Evolutionary conservation across 768 basidiomycete genomes (phyloP).

Genomic region (Boletus eberwhitei): DNA sequence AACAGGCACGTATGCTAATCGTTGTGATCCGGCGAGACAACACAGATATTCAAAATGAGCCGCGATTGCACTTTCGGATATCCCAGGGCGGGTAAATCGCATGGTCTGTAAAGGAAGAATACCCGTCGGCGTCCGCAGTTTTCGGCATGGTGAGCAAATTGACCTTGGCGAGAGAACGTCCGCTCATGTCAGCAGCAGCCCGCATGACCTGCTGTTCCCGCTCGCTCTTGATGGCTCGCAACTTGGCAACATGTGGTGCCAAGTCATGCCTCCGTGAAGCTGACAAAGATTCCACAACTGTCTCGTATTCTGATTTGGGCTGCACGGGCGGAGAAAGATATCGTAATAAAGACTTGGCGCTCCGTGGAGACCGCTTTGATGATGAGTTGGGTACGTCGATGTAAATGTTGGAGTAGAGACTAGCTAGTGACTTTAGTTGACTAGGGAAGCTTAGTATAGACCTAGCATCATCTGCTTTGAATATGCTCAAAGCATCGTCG

Average conservation of each 20-base stretch:
- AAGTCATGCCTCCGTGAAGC: constrained; percentile 49
- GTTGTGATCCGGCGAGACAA: constrained; percentile 71
- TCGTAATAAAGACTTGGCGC: constrained; percentile 56
- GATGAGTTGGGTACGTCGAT: constrained; percentile 46
- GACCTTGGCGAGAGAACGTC: constrained; percentile 80
- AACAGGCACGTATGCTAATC: constrained; percentile 96
- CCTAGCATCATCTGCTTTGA: constrained; percentile 74
- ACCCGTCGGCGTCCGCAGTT: neutral
- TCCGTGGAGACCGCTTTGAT: constrained; percentile 36
- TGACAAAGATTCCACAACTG: constrained; percentile 52
- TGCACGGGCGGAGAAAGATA: constrained; percentile 35
- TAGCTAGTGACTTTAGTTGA: constrained; percentile 55
- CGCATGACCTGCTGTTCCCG: constrained; percentile 80
- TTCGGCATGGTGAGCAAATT: constrained; percentile 7
- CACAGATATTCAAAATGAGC: constrained; percentile 93
- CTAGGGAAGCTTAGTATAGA: constrained; percentile 53
- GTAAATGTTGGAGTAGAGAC: constrained; percentile 48
- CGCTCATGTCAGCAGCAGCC: constrained; percentile 83
- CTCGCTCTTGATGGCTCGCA: constrained; percentile 77
- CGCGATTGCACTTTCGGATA: constrained; percentile 58
- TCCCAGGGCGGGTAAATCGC: constrained; percentile 61
- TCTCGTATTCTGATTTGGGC: constrained; percentile 47
- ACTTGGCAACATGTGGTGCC: constrained; percentile 62
- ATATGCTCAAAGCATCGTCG: constrained; percentile 59
- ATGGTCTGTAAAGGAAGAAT: constrained; percentile 57